These are phyloP conservation scores for Fusarium gaditjirri DNA, from an alignment of 2,329 filamentous ascomycete species.

Conservation along the genomic window DNA sequence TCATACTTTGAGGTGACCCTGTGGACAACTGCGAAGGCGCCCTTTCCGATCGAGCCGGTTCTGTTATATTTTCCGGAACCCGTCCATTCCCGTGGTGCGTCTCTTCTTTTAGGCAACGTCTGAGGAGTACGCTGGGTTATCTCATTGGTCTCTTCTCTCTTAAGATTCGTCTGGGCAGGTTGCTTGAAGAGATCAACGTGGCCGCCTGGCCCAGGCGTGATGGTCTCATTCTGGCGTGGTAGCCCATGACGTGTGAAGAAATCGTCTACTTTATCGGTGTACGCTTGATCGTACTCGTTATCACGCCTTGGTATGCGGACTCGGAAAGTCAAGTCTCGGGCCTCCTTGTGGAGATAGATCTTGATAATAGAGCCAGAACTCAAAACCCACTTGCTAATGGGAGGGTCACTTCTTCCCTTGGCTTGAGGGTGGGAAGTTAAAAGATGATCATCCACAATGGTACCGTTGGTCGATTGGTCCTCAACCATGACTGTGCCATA, in stretches of 20 bases:
- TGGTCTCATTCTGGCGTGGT: conserved; percentile 55
- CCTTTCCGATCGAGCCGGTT: conserved; percentile 84
- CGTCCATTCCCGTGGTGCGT: conserved; percentile 73
- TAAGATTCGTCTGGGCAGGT: conserved; percentile 36
- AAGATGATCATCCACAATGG: conserved; percentile 79
- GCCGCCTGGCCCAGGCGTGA: conserved; percentile 60
- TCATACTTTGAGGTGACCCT: conserved; percentile 87
- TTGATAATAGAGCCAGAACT: conserved; percentile 78
- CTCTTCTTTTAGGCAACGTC: conserved; percentile 41
- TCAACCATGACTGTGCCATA: conserved; percentile 90
- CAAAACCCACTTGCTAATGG: conserved; percentile 67
- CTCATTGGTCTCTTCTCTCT: conserved; percentile 37
- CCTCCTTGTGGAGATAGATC: conserved; percentile 66
- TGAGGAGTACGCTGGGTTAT: conserved; percentile 17
- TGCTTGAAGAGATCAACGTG: conserved; percentile 53
- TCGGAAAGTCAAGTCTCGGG: conserved; percentile 78
- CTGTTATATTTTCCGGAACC: conserved; percentile 88
- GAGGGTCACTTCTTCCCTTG: conserved; percentile 50
- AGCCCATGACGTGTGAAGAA: conserved; percentile 65
- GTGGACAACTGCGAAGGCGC: conserved; percentile 94
- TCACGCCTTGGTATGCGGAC: conserved; percentile 85
- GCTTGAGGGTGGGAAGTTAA: conserved; percentile 60
- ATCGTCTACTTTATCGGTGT: conserved; percentile 72
- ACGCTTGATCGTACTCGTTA: conserved; percentile 71
- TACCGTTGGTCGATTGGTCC: conserved; percentile 96